phyloP scores from a whole-genome alignment of 1,139 yeast genomes.

The Pichia sp. region DNA sequence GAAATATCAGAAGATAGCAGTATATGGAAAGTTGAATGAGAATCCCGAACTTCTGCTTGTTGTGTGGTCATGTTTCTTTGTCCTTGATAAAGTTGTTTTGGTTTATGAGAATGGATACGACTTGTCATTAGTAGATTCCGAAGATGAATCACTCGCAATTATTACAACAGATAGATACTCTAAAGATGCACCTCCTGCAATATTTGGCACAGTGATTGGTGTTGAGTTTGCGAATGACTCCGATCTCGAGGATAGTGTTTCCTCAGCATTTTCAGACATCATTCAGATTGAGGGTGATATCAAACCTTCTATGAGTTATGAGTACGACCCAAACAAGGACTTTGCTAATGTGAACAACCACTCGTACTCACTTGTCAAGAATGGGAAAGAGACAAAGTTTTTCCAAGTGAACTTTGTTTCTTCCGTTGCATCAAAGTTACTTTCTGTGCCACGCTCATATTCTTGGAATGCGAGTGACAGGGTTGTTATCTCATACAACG shows the following conservation, averaged over 20 bases:
- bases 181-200: not conserved
- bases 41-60: slow-evolving; percentile 18
- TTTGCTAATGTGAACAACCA: slow-evolving; percentile 20
- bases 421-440: slow-evolving; percentile 53
- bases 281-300: not conserved
- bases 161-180: slow-evolving; percentile 15
- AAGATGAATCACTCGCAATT: slow-evolving; percentile 1
- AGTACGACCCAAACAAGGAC: slow-evolving; percentile 19
- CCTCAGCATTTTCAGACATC: not conserved
- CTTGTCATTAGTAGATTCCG: slow-evolving; percentile 4
- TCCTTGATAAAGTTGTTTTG: slow-evolving; percentile 19
- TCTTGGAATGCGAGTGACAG: slow-evolving; percentile 36
- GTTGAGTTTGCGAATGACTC: not conserved
- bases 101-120: slow-evolving; percentile 12
- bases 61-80: slow-evolving; percentile 22
- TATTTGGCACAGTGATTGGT: slow-evolving; percentile 4
- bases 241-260: too few relatives aligned
- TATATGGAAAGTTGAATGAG: slow-evolving; percentile 16
- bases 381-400: slow-evolving; percentile 29
- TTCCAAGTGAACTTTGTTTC: slow-evolving; percentile 60
- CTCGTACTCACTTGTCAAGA: slow-evolving; percentile 30
- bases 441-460: slow-evolving; percentile 46
- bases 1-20: slow-evolving; percentile 14
- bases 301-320: slow-evolving; percentile 1
- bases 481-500: slow-evolving; percentile 33